Conservation (phyloP, 805 yeast species). For the Monosporozyma unispora region DNA sequence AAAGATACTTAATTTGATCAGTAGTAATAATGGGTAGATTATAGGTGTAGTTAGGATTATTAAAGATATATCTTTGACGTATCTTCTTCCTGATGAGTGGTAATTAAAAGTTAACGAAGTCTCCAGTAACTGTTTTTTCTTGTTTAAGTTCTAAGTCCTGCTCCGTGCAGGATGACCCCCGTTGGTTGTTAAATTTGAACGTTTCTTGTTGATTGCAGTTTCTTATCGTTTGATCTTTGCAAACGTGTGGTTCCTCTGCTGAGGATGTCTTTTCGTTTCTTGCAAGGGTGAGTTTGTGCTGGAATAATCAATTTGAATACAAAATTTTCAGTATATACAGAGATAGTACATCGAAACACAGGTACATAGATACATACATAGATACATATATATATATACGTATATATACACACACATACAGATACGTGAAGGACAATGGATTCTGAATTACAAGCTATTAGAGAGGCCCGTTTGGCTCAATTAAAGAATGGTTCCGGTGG, state of each 20-base stretch:
- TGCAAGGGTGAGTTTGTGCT: neutral
- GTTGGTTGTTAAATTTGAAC: neutral
- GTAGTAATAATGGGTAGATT: neutral
- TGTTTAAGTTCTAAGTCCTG: neutral
- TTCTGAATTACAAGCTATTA: slow-evolving; percentile 82
- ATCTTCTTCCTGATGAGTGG: neutral
- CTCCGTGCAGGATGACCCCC: neutral
- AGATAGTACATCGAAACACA: too few species aligned
- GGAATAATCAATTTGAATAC: too few species aligned
- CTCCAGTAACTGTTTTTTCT: neutral
- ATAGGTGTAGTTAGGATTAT: neutral
- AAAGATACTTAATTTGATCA: neutral
- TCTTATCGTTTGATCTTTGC: neutral
- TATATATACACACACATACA: neutral
- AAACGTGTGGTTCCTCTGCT: neutral
- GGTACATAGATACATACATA: neutral
- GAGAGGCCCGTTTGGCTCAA: slow-evolving; percentile 87
- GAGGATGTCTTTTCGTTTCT: neutral
- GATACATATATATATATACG: neutral
- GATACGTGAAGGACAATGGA: slow-evolving; percentile 44
- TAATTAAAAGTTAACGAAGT: neutral
- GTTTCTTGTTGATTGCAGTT: neutral
- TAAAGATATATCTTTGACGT: too few species aligned
- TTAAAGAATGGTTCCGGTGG: slow-evolving; percentile 40
- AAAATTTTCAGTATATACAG: too few species aligned